These are phyloP conservation scores for Paramyrothecium sp. DNA, from an alignment of 2,329 filamentous ascomycete species.

Conservation along the genomic window DNA sequence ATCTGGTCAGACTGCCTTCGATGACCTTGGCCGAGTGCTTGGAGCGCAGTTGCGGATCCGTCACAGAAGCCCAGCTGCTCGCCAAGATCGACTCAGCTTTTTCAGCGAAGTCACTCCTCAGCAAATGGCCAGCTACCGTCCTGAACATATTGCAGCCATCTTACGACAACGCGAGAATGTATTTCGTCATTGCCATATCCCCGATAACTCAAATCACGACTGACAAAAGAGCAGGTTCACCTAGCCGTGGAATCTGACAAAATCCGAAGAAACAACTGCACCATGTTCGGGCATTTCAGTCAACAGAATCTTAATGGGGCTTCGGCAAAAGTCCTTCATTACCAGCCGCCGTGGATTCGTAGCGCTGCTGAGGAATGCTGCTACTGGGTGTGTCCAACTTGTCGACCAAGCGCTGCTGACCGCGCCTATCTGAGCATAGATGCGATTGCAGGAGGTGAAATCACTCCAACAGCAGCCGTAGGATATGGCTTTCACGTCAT, in stretches of 20 bases:
- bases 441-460: slow-evolving; percentile 46
- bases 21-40: slow-evolving; percentile 31
- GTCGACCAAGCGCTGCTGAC: slow-evolving; percentile 41
- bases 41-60: slow-evolving; percentile 30
- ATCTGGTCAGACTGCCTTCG: slow-evolving; percentile 27
- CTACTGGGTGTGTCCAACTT: slow-evolving; percentile 48
- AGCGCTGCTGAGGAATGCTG: slow-evolving; percentile 42
- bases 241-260: slow-evolving; percentile 26
- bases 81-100: slow-evolving; percentile 42
- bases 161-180: slow-evolving; percentile 51
- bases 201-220: not conserved
- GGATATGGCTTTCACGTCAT: slow-evolving; percentile 52
- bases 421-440: slow-evolving; percentile 50
- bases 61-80: slow-evolving; percentile 36
- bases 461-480: slow-evolving; percentile 46
- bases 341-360: slow-evolving; percentile 36
- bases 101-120: slow-evolving; percentile 41
- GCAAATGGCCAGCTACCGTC: slow-evolving; percentile 42
- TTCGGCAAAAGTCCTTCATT: slow-evolving; percentile 9
- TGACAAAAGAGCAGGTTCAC: slow-evolving; percentile 25
- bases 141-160: slow-evolving; percentile 44
- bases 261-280: slow-evolving; percentile 17
- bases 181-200: slow-evolving; percentile 10
- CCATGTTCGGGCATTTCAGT: slow-evolving; percentile 14
- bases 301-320: slow-evolving; percentile 5